Conservation (phyloP, 768 basidiomycete species). For the Lentinus brumalis region DNA sequence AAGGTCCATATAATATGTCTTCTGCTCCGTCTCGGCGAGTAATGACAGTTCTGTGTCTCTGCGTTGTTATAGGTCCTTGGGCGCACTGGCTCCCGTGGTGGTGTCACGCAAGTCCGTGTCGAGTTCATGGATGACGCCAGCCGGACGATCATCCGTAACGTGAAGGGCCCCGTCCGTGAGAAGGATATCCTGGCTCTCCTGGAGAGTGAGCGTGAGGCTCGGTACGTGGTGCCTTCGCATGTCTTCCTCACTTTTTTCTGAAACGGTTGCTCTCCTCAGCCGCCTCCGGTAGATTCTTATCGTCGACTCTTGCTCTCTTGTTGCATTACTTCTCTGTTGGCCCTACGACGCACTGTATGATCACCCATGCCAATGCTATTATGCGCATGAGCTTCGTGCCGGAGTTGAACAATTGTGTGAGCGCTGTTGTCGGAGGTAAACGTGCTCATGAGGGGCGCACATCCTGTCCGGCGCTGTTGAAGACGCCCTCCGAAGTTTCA, state of each 20-base stretch:
- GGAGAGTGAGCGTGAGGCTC: slow-evolving; percentile 99
- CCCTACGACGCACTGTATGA: slow-evolving; percentile 25
- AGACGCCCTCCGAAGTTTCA: background rate
- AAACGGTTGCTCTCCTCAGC: slow-evolving; percentile 4
- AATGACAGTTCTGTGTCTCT: background rate
- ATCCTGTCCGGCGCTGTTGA: background rate
- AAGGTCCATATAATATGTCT: slow-evolving; percentile 50
- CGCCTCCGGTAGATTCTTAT: slow-evolving; percentile 25
- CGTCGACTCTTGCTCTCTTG: slow-evolving; percentile 15
- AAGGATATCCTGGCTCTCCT: slow-evolving; percentile 95
- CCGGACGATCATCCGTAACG: slow-evolving; percentile 97
- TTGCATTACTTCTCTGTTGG: slow-evolving; percentile 17
- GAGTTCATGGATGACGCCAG: slow-evolving; percentile 98
- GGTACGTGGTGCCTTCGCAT: slow-evolving; percentile 58
- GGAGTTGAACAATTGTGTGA: slow-evolving; percentile 1
- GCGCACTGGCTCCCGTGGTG: slow-evolving; percentile 97
- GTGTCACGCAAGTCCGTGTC: slow-evolving; percentile 98
- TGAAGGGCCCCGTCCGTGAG: slow-evolving; percentile 96
- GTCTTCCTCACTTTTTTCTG: background rate
- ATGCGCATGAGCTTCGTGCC: slow-evolving; percentile 22
- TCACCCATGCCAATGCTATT: slow-evolving; percentile 23
- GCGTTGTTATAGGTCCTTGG: slow-evolving; percentile 78
- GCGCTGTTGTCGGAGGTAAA: background rate
- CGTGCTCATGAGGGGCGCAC: background rate
- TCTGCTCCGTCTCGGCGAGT: background rate